Evolutionary conservation across 2,329 filamentous ascomycete species (phyloP).

Genomic region (Aspergillus ochraceus): DNA sequence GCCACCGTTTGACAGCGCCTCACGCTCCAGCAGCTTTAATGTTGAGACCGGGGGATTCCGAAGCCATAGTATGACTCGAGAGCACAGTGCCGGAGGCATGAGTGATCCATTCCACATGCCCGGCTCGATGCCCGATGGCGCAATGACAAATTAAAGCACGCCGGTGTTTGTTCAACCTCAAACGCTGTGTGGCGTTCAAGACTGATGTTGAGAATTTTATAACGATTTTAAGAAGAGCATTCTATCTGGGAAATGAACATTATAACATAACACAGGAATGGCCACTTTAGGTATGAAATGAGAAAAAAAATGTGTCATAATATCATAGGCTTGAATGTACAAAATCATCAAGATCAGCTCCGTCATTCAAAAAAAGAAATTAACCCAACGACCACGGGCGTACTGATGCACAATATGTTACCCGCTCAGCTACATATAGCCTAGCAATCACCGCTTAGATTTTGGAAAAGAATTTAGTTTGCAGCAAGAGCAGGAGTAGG

Average conservation of each 20-base stretch:
- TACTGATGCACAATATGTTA: background rate
- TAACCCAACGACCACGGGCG: background rate
- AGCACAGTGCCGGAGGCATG: conserved; percentile 28
- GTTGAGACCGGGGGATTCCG: conserved; percentile 32
- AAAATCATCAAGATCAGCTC: conserved; percentile 7
- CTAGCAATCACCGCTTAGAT: background rate
- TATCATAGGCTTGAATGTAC: conserved; percentile 21
- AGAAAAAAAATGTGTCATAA: conserved; percentile 6
- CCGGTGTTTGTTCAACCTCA: background rate
- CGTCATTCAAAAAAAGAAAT: background rate
- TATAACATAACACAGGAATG: background rate
- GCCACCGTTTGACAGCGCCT: conserved; percentile 31
- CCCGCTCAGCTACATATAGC: background rate
- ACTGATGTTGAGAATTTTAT: background rate
- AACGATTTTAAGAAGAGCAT: background rate
- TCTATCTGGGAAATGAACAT: background rate
- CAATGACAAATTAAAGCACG: conserved; percentile 20
- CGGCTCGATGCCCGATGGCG: conserved; percentile 35
- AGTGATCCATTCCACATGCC: conserved; percentile 41
- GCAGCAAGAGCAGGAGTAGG: conserved; percentile 25
- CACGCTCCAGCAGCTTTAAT: conserved; percentile 37
- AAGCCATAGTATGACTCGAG: conserved; percentile 33
- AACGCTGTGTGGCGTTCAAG: background rate
- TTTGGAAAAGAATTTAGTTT: conserved; percentile 15
- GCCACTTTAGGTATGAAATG: background rate